phyloP scores from a whole-genome alignment of 2,329 filamentous ascomycete species.

The Paracorniculantispora psalliotae region DNA sequence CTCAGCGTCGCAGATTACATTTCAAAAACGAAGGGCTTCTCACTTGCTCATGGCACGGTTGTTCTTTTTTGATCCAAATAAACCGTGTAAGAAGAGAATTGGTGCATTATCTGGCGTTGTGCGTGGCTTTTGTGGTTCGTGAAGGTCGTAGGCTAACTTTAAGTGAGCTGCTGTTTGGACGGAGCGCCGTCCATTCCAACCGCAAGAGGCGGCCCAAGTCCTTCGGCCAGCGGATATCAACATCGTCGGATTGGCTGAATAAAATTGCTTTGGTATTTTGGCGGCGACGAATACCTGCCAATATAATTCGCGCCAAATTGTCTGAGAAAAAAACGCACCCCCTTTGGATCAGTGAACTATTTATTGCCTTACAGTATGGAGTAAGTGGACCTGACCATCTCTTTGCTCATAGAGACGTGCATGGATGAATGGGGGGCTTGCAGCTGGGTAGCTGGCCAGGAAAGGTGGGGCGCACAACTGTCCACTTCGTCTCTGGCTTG shows the following conservation, averaged over 20 bases:
- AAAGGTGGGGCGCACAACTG: conserved; percentile 10
- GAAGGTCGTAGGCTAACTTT: conserved; percentile 59
- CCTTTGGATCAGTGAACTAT: neutral
- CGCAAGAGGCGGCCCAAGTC: neutral
- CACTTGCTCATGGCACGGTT: conserved; percentile 94
- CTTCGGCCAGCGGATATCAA: neutral
- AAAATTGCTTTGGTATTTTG: too few species aligned
- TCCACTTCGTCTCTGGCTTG: neutral
- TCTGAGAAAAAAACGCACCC: neutral
- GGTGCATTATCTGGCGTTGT: conserved; percentile 46
- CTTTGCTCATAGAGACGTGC: neutral
- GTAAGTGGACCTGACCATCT: neutral
- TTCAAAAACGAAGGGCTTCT: conserved; percentile 28
- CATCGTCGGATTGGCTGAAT: neutral
- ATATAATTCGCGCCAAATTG: neutral
- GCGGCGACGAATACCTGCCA: neutral
- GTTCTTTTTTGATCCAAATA: conserved; percentile 95
- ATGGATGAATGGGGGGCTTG: neutral
- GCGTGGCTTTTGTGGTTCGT: conserved; percentile 47
- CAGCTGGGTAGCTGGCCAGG: neutral
- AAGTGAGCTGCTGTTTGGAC: neutral
- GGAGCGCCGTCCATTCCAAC: neutral
- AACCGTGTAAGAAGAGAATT: conserved; percentile 84
- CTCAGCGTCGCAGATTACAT: conserved; percentile 14
- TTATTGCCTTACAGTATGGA: neutral